A percentile compares a stretch with the other conserved stretches of the same genome.
phyloP scores from a whole-genome alignment of 257 asterid genomes.

The Solanum chilense region DNA sequence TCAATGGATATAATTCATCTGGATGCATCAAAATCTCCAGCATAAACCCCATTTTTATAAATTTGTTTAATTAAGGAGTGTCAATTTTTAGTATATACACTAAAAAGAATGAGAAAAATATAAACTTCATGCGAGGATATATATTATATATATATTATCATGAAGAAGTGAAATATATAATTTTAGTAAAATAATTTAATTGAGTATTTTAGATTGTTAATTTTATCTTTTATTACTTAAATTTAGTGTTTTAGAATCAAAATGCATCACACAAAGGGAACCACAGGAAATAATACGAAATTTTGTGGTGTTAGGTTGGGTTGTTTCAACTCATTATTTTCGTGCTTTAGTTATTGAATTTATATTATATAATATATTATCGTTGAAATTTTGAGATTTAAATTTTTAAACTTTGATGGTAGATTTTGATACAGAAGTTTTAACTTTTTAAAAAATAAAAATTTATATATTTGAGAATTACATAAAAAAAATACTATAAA shows the following conservation, averaged over 20 bases:
- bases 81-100: background rate
- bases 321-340: background rate
- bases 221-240: too few species aligned
- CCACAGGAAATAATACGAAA: background rate
- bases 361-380: too few species aligned
- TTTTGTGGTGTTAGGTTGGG: background rate
- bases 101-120: background rate
- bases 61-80: background rate
- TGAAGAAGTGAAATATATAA: background rate
- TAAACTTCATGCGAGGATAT: background rate
- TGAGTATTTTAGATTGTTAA: background rate
- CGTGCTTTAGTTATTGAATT: background rate
- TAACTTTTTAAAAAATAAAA: too few species aligned
- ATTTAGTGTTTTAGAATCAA: too few species aligned
- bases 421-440: too few species aligned
- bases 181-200: too few species aligned
- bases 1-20: constrained; percentile 69
- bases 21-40: constrained; percentile 71
- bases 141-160: too few species aligned
- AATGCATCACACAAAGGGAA: background rate
- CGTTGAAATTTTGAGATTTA: background rate
- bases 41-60: background rate
- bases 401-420: too few species aligned
- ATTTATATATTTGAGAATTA: too few species aligned
- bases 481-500: too few species aligned